Evolutionary conservation across 108 stramenopile species (phyloP).

Genomic region (Nannochloropsis salina): DNA sequence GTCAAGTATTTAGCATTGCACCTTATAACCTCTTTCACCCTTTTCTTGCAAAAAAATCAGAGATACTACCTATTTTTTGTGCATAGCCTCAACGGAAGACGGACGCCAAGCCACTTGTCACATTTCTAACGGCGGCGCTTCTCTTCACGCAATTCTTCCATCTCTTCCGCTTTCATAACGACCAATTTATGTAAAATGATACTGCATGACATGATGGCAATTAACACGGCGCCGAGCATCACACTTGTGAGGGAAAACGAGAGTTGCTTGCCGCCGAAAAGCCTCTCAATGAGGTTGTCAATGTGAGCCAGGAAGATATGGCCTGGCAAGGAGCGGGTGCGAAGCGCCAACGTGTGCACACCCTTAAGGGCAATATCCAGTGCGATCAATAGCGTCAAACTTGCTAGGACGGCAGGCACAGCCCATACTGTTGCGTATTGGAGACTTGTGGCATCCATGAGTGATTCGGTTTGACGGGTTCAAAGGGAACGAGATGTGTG

Average conservation of each 20-base stretch:
- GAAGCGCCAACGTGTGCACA: not conserved
- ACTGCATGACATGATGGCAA: conserved; percentile 4
- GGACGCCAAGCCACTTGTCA: too few relatives aligned
- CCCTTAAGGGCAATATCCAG: not conserved
- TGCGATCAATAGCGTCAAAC: not conserved
- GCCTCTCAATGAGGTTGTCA: not conserved
- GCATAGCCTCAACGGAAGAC: too few relatives aligned
- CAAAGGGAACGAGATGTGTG: too few relatives aligned
- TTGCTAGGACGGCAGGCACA: not conserved
- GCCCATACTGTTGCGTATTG: not conserved
- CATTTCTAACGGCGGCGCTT: not conserved
- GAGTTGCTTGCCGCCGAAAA: not conserved
- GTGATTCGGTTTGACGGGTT: too few relatives aligned
- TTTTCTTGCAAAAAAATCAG: too few relatives aligned
- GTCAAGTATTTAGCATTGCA: too few relatives aligned
- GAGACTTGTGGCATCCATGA: not conserved
- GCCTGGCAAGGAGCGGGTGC: not conserved
- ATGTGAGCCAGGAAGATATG: not conserved
- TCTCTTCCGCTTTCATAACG: not conserved
- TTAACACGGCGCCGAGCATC: not conserved
- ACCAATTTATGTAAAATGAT: conserved; percentile 1
- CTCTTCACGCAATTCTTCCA: not conserved
- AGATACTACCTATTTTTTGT: too few relatives aligned
- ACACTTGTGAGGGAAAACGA: conserved; percentile 1
- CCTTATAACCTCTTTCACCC: too few relatives aligned